These are phyloP conservation scores for Colletotrichum sojae DNA, from an alignment of 2,329 filamentous ascomycete genomes.

Conservation along the genomic window DNA sequence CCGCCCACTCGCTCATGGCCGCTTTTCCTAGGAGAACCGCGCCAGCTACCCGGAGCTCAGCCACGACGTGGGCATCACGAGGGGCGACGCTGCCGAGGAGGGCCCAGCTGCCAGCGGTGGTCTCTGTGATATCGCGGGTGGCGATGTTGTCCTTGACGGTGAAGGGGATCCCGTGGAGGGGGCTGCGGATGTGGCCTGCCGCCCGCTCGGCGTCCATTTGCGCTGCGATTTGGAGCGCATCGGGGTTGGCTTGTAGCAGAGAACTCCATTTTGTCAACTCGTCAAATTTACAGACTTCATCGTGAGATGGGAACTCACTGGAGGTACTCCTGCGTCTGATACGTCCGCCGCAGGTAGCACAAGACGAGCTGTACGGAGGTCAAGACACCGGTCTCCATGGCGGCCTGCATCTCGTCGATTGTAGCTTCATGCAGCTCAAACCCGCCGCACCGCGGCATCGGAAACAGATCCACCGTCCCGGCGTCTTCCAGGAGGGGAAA, in stretches of 20 bases:
- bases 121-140: conserved; percentile 79
- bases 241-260: conserved; percentile 79
- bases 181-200: conserved; percentile 70
- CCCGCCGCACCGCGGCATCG: conserved; percentile 73
- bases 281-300: too few relatives aligned
- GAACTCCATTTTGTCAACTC: too few relatives aligned
- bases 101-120: conserved; percentile 79
- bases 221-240: conserved; percentile 73
- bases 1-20: conserved; percentile 80
- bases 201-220: conserved; percentile 72
- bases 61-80: conserved; percentile 76
- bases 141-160: conserved; percentile 82
- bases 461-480: conserved; percentile 62
- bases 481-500: conserved; percentile 55
- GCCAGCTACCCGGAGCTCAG: conserved; percentile 73
- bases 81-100: conserved; percentile 76
- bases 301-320: conserved; percentile 61
- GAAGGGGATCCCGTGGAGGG: conserved; percentile 82
- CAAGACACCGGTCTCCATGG: conserved; percentile 67
- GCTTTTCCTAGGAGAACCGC: conserved; percentile 81
- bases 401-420: conserved; percentile 76
- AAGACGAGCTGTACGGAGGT: conserved; percentile 70
- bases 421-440: conserved; percentile 77
- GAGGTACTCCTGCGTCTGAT: conserved; percentile 75
- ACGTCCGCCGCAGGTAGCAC: conserved; percentile 74